Conservation (phyloP, 139 green algal genomes). For the Gonium pectorale region DNA sequence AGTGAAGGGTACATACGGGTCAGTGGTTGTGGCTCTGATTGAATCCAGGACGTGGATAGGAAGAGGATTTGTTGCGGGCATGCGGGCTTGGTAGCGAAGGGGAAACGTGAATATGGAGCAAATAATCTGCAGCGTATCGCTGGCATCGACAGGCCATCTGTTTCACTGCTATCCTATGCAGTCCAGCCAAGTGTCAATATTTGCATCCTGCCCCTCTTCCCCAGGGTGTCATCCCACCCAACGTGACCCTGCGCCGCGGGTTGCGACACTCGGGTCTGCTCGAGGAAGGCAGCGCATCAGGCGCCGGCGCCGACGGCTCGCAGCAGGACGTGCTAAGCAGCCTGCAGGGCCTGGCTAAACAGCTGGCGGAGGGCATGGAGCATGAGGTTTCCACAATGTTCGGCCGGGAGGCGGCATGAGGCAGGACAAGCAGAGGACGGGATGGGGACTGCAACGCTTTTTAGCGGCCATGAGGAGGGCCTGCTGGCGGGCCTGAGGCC, state of each 20-base stretch:
- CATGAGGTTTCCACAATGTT: slow-evolving; percentile 32
- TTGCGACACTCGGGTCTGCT: neutral
- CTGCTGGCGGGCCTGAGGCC: no score
- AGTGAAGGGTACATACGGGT: no score
- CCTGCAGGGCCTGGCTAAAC: slow-evolving; percentile 36
- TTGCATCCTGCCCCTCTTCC: neutral
- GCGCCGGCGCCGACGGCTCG: neutral
- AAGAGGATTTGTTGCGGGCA: no score
- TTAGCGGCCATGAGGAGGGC: no score
- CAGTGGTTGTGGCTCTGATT: no score
- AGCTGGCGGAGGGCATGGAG: slow-evolving; percentile 47
- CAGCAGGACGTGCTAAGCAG: slow-evolving; percentile 18
- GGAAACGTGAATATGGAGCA: no score
- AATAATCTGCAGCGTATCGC: no score
- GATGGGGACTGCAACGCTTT: no score
- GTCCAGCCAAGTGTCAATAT: neutral
- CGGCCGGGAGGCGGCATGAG: no score
- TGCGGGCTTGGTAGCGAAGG: no score
- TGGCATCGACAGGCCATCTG: neutral
- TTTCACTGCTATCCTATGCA: neutral
- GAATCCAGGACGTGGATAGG: no score
- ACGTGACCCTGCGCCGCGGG: slow-evolving; percentile 3
- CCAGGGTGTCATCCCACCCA: slow-evolving; percentile 26
- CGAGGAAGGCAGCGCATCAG: neutral
- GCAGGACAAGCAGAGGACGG: no score